A percentile compares a stretch with the other conserved stretches of the same genome.
Conservation (phyloP, 148 eudicot species). For the Heliamphora exappendiculata region DNA sequence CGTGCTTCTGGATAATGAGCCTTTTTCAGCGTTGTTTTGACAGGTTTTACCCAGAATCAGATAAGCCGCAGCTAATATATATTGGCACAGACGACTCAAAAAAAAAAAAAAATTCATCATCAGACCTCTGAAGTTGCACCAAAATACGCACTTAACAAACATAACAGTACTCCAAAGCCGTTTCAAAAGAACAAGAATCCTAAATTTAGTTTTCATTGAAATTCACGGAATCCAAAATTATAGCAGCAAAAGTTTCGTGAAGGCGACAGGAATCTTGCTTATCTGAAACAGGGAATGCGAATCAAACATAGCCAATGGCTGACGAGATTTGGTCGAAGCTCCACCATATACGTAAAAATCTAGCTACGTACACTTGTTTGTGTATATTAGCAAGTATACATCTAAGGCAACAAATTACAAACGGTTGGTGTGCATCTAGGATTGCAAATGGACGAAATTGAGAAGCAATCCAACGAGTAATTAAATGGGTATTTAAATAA, state of each 20-base stretch:
- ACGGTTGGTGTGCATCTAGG: not conserved
- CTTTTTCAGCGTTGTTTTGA: no score
- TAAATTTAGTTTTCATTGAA: not conserved
- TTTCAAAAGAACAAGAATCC: not conserved
- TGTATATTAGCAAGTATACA: not conserved
- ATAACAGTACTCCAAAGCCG: not conserved
- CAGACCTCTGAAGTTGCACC: no score
- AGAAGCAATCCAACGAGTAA: not conserved
- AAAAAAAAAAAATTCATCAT: no score
- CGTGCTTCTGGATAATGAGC: no score
- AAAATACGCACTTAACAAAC: no score
- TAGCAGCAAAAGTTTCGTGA: not conserved
- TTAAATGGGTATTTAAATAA: not conserved
- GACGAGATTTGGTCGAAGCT: not conserved
- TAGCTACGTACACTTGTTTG: not conserved
- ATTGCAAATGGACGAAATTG: not conserved
- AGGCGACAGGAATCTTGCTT: not conserved
- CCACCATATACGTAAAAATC: not conserved
- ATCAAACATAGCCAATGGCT: not conserved
- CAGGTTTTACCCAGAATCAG: no score
- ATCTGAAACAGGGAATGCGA: not conserved
- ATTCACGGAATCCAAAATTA: not conserved
- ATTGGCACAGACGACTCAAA: no score
- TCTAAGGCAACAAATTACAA: not conserved
- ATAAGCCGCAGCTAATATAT: no score